phyloP scores from a whole-genome alignment of 2,329 filamentous ascomycete species.

The Sordariomycetes sp. region DNA sequence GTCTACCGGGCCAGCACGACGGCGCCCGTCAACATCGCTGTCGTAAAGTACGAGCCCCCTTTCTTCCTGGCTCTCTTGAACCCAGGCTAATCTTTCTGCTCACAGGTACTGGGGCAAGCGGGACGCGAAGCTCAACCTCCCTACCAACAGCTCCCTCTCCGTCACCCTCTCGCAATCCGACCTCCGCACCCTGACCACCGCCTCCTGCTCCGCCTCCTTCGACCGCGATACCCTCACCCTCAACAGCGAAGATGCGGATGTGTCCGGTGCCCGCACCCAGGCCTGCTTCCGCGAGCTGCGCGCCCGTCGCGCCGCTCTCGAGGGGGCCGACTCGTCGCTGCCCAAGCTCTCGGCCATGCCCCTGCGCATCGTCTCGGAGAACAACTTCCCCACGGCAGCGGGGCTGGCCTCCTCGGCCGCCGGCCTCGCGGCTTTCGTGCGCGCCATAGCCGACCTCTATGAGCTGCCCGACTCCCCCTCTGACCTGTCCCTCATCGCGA shows the following conservation, averaged over 20 bases:
- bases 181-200: conserved; percentile 90
- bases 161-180: conserved; percentile 93
- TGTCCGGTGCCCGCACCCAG: conserved; percentile 82
- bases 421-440: conserved; percentile 61
- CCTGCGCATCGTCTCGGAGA: conserved; percentile 83
- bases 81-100: neutral
- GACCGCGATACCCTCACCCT: conserved; percentile 64
- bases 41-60: conserved; percentile 65
- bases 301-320: conserved; percentile 62
- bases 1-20: conserved; percentile 92
- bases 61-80: neutral
- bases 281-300: conserved; percentile 87
- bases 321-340: conserved; percentile 60
- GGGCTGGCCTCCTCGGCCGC: conserved; percentile 68
- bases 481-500: conserved; percentile 78
- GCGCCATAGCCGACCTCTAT: conserved; percentile 88
- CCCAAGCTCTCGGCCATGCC: conserved; percentile 70
- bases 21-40: conserved; percentile 94
- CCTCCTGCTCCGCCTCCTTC: conserved; percentile 73
- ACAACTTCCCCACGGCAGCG: conserved; percentile 98
- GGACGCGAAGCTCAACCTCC: conserved; percentile 85
- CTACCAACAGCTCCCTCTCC: conserved; percentile 94
- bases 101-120: conserved; percentile 86
- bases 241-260: conserved; percentile 74
- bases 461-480: conserved; percentile 69